A percentile compares a stretch with the other conserved stretches of the same genome.
Evolutionary conservation across 73 alveolate species (phyloP).

Genomic region (Effrenium voratum): DNA sequence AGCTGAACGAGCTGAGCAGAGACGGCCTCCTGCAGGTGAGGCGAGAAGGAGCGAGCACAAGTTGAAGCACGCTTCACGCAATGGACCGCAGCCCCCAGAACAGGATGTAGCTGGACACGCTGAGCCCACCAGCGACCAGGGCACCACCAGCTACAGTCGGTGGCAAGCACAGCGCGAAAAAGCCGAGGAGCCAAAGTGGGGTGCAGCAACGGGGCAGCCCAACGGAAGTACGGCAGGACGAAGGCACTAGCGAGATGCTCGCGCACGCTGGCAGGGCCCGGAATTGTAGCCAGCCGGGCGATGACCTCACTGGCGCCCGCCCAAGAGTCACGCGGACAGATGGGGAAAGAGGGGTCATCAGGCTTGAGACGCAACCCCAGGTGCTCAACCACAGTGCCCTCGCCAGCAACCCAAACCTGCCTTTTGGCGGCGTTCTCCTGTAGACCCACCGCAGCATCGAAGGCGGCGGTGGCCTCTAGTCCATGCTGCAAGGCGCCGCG

Average conservation of each 20-base stretch:
- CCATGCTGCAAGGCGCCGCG: neutral
- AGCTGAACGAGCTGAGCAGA: neutral
- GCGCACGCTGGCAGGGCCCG: conserved; percentile 10
- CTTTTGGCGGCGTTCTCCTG: neutral
- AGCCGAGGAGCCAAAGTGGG: neutral
- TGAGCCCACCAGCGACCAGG: neutral
- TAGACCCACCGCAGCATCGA: neutral
- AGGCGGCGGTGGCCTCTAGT: neutral
- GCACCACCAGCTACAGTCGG: neutral
- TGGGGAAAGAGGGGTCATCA: conserved; percentile 1
- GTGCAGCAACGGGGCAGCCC: neutral
- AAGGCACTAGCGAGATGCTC: neutral
- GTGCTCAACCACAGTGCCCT: neutral
- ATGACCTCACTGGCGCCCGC: neutral
- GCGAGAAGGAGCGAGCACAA: neutral
- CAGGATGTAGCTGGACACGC: neutral
- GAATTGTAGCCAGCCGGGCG: neutral
- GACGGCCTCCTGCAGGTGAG: neutral
- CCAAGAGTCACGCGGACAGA: neutral
- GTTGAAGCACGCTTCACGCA: neutral
- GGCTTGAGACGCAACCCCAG: neutral
- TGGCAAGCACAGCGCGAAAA: neutral
- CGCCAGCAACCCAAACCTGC: neutral
- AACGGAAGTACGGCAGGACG: neutral
- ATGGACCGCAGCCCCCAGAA: neutral